Conservation (phyloP, 305 asterid species). For the Rubia balearica region DNA sequence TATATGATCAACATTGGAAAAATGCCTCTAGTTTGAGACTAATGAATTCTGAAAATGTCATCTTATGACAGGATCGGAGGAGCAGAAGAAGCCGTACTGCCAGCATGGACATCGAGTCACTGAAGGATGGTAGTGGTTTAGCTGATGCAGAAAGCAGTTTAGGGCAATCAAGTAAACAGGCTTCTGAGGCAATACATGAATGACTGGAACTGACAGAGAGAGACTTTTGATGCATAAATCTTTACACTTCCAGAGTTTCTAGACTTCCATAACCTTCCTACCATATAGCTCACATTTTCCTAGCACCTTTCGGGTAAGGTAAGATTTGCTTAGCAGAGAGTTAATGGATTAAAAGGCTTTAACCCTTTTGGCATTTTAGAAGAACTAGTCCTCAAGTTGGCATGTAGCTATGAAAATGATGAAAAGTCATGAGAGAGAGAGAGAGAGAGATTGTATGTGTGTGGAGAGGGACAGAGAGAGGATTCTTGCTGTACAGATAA, state of each 20-base stretch:
- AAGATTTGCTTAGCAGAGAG: conserved; percentile 41
- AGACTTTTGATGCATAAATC: conserved; percentile 27
- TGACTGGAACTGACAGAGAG: conserved; percentile 24
- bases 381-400: conserved; percentile 32
- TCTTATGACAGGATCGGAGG: conserved; percentile 68
- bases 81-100: conserved; percentile 55
- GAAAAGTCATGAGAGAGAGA: conserved; percentile 8
- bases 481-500: conserved; percentile 33
- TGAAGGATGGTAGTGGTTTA: conserved; percentile 49
- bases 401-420: conserved; percentile 26
- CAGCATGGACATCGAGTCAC: conserved; percentile 73
- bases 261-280: conserved; percentile 23
- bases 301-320: conserved; percentile 38
- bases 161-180: conserved; percentile 43
- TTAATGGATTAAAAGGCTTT: conserved; percentile 19
- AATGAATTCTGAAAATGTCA: neutral
- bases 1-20: neutral
- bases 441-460: conserved; percentile 1
- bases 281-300: conserved; percentile 27
- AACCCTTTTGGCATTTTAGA: conserved; percentile 33
- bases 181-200: conserved; percentile 38
- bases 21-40: neutral
- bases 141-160: conserved; percentile 41
- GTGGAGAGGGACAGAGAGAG: conserved; percentile 16
- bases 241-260: conserved; percentile 20